A percentile compares a stretch with the other conserved stretches of the same genome.
Conservation (phyloP, 169 alveolate genomes). For the Theileria luwenshuni region DNA sequence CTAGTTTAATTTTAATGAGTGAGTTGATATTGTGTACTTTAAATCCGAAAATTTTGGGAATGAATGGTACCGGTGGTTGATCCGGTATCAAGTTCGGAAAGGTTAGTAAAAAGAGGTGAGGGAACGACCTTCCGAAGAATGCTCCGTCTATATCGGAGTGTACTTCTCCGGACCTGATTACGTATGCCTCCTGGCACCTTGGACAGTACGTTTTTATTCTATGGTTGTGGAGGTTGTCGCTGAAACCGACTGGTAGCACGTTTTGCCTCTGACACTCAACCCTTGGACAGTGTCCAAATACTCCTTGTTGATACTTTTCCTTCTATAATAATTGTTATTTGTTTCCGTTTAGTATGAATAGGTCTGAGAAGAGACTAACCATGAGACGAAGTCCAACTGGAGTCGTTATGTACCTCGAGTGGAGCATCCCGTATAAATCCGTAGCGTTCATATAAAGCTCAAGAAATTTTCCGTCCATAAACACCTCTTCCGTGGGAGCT, state of each 20-base stretch:
- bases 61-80: constrained; percentile 79
- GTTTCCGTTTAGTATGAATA: background rate
- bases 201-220: constrained; percentile 96
- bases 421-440: constrained; percentile 92
- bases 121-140: constrained; percentile 93
- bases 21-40: constrained; percentile 74
- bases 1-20: constrained; percentile 61
- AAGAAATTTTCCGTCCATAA: constrained; percentile 70
- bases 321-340: constrained; percentile 75
- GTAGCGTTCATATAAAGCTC: constrained; percentile 80
- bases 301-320: constrained; percentile 93
- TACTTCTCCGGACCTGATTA: constrained; percentile 71
- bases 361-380: constrained; percentile 52
- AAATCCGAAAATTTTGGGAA: constrained; percentile 83
- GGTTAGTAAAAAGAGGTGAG: constrained; percentile 88
- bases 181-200: constrained; percentile 92
- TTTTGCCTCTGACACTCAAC: constrained; percentile 93
- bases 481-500: constrained; percentile 79
- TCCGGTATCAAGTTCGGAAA: constrained; percentile 86
- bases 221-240: constrained; percentile 89
- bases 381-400: constrained; percentile 88
- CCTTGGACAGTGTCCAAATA: constrained; percentile 97
- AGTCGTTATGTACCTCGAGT: constrained; percentile 91
- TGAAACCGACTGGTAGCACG: constrained; percentile 93
- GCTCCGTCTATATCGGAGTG: constrained; percentile 95